Base-by-base conservation (phyloP, 2,329 filamentous ascomycete genomes). In the Sclerotinia sclerotiorum region DNA sequence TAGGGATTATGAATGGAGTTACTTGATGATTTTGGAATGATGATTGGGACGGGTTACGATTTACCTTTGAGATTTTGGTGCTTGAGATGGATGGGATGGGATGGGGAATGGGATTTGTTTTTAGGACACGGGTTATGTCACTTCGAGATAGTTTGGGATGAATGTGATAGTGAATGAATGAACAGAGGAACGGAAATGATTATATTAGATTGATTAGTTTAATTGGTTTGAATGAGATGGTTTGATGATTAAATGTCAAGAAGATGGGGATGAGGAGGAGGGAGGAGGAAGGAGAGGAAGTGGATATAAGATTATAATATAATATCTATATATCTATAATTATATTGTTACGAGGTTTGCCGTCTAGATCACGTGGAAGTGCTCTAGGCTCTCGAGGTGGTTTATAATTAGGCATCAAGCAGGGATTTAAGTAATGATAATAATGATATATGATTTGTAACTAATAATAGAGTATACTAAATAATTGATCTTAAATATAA, bases 161-260 rank as follows among this genome's bases (percentile, higher is more conserved):
- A 27, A 39, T 15, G 21, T n/a, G 60, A 51, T 39, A n/a, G 21
- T 13, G 21, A 1, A 27, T 46, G 42, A 13, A 55, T 55, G 39
- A 42, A 42, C 39, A 42, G 52, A 19, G 32, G 52, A n/a, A 11
- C 21, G 29, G 39, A 32, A n/a, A 32, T 56, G 44, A 35, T 61
- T 49, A 24, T 35, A 19, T 13, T 51, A 63, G 32, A 63, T 63
- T 63, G 60, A 35, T 39, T 39, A 39, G 17, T 27, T 63, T 51
- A 29, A 51, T 21, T 11, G 13, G 10, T 39, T 39, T 39, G 39
- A 39, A 13, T 39, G 10, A 11, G 39, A 3, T 2, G 39, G 3
- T 39, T 39, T 39, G n/a, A 49, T 19, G 2, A 44, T 42, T n/a
- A 19, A 27, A 2, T 32, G 24, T 32, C 19, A 24, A 32, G 49